Conservation (phyloP, 1,284 basidiomycete species). For the Trichosporon faecale region DNA sequence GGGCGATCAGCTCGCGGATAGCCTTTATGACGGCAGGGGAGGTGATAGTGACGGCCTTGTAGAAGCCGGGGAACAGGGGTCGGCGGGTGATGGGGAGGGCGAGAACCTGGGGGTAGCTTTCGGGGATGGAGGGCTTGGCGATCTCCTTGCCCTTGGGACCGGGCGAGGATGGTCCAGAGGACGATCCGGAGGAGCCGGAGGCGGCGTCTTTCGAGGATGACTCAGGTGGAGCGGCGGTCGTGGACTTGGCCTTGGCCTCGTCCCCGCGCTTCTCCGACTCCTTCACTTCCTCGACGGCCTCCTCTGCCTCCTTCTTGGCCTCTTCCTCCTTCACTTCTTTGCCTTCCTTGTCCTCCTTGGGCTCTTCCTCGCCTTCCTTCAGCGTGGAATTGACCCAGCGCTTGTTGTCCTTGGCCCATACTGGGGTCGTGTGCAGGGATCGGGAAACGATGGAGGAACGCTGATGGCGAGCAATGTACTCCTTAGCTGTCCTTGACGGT, state of each 20-base stretch:
- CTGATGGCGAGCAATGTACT: conserved; percentile 11
- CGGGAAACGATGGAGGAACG: background rate
- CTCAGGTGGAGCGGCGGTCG: conserved; percentile 8
- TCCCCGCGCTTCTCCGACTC: conserved; percentile 8
- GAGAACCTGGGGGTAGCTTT: conserved; percentile 88
- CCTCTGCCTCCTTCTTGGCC: conserved; percentile 19
- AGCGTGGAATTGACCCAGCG: conserved; percentile 45
- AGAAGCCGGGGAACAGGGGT: conserved; percentile 95
- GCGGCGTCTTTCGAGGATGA: conserved; percentile 15
- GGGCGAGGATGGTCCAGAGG: conserved; percentile 9
- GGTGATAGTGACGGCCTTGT: conserved; percentile 91
- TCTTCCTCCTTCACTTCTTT: conserved; percentile 24
- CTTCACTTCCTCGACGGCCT: conserved; percentile 17
- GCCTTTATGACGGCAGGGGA: conserved; percentile 89
- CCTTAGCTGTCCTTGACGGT: conserved; percentile 25
- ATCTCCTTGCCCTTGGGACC: conserved; percentile 35
- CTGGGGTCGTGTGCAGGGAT: conserved; percentile 31
- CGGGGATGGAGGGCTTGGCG: conserved; percentile 75
- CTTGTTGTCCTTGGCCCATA: conserved; percentile 41
- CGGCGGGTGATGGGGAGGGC: conserved; percentile 93
- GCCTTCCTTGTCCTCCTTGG: conserved; percentile 24
- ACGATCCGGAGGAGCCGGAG: conserved; percentile 9
- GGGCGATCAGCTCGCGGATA: conserved; percentile 93
- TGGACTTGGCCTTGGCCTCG: conserved; percentile 11
- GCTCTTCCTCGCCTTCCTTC: conserved; percentile 19